Base-by-base conservation (phyloP, 352 stramenopile genomes). In the Saprolegnia diclina region DNA sequence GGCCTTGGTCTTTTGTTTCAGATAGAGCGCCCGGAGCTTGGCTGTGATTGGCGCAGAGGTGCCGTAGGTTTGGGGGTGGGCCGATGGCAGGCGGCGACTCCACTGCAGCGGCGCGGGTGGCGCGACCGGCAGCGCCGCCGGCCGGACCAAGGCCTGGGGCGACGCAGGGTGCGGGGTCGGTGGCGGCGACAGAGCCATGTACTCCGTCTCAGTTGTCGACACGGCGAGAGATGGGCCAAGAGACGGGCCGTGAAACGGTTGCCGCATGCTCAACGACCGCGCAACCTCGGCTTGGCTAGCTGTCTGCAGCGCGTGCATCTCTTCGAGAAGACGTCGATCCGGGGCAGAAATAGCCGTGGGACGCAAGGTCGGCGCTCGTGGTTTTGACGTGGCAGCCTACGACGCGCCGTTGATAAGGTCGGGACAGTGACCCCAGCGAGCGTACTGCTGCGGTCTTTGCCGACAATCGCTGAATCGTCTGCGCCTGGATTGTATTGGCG, bases 21-120 rank as follows among this genome's bases (percentile, higher is more conserved):
- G 18, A 38, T 65, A 65, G 26, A 65, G 37, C n/a, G 35, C 24
- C n/a, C 56, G 29, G 7, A 65, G 56, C 56, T 65, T 65, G 24
- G 35, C 56, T 65, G 56, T 48, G 56, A 65, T 53, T 48, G 56
- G 40, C 9, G 56, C 19, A 52, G 56, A n/a, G 2, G 32, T 3
- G 1, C 19, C 19, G 21, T 61, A 13, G 53, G 53, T 5, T 9
- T 61, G 53, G 26, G 26, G 11, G 19, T 35, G 9, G 5, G 48
- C 10, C 19, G 26, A 32, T 56, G 48, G 48, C 26, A 24, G 21
- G n/a, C 40, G 35, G 35, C 40, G 56, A 7, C 42, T 52, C 56
- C 35, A 65, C 35, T 29, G 56, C 45, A 21, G 56, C 10, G 21
- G 55, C 40, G 35, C 21, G 0, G 18, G 56, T 1, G 21, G 55